Conservation (phyloP, 352 stramenopile species). For the Phytophthora rubi region DNA sequence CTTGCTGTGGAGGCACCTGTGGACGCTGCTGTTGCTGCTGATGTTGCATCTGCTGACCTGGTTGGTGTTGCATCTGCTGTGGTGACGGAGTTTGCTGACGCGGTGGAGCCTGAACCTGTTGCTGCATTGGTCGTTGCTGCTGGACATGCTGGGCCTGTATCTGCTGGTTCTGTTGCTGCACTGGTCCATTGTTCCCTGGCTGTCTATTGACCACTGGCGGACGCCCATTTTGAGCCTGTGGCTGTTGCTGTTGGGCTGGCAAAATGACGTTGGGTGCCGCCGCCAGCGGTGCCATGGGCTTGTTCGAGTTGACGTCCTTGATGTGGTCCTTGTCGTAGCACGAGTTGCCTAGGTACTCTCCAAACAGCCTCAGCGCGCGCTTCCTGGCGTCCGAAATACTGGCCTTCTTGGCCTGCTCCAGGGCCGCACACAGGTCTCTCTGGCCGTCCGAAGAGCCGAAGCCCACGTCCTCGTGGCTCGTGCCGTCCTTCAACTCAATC, state of each 20-base stretch:
- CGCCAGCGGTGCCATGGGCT: conserved; percentile 27
- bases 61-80: conserved; percentile 7
- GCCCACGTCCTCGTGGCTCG: conserved; percentile 82
- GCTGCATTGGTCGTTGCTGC: conserved; percentile 8
- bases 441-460: conserved; percentile 84
- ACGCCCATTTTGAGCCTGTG: conserved; percentile 1
- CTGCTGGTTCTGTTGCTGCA: not conserved
- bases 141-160: conserved; percentile 4
- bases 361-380: conserved; percentile 79
- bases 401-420: conserved; percentile 89
- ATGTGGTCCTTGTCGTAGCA: conserved; percentile 90
- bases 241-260: conserved; percentile 22
- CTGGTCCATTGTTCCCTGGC: not conserved
- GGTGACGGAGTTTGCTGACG: conserved; percentile 3
- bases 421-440: conserved; percentile 68
- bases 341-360: conserved; percentile 87
- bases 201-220: not conserved
- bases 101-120: conserved; percentile 11
- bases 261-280: conserved; percentile 31
- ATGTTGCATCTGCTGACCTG: conserved; percentile 12
- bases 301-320: conserved; percentile 75
- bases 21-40: conserved; percentile 15
- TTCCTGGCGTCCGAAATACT: conserved; percentile 89
- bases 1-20: conserved; percentile 6
- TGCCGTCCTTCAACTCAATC: conserved; percentile 88